These are phyloP conservation scores for Nicotiana undulata DNA, from an alignment of 257 asterid genomes.

Conservation along the genomic window DNA sequence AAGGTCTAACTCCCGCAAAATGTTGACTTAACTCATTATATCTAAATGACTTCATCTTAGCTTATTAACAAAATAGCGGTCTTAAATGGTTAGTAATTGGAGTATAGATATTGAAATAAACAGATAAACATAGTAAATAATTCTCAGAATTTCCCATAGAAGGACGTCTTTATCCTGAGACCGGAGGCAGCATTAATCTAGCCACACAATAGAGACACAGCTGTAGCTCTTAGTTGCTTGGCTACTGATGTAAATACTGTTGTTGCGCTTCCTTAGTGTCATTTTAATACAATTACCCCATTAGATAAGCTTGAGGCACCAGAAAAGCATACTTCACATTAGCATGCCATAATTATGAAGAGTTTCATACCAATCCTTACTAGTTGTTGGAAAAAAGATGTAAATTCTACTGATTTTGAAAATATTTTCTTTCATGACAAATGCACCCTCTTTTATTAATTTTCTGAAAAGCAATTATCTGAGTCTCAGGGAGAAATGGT, in stretches of 20 bases:
- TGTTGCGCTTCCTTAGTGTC: no score
- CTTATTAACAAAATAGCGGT: not conserved
- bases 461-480: not conserved
- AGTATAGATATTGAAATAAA: not conserved
- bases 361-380: not conserved
- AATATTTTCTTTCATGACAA: not conserved
- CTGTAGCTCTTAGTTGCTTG: no score
- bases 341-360: not conserved
- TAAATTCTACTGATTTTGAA: not conserved
- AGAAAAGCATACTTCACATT: not conserved
- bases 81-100: not conserved
- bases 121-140: not conserved
- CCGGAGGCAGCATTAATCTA: not conserved
- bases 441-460: not conserved
- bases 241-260: no score
- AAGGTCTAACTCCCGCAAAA: not conserved
- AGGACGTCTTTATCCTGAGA: not conserved
- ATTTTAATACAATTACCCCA: no score
- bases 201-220: not conserved
- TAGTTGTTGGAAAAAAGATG: not conserved
- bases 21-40: not conserved
- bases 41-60: not conserved
- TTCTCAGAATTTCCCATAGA: not conserved
- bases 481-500: not conserved
- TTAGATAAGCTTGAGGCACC: not conserved